Base-by-base conservation (phyloP, 371 early-diverging fungal genomes). In the Phascolomyces articulosus region DNA sequence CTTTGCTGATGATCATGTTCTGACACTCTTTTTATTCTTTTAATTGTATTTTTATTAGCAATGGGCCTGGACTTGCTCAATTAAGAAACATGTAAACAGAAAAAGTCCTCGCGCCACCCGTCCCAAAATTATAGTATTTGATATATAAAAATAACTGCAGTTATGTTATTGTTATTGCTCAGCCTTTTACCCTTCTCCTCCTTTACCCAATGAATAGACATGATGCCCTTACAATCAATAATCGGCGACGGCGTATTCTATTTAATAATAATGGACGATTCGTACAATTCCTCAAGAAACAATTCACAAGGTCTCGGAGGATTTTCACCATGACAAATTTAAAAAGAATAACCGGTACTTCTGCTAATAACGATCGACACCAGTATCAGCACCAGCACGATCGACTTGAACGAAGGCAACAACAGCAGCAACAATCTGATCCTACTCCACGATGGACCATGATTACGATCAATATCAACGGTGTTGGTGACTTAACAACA, bases 401-500 rank as follows among this genome's bases (percentile, higher is more conserved):
- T 34, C 34, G 11, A 34, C 34, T 34, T 34, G 9, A 51, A 24
- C 44, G 16, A n/a, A n/a, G n/a, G 6, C 44, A 44, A n/a, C 44
- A 44, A n/a, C 9, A 38, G 38, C 38, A 38, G 38, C 38, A 38
- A 38, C 44, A 44, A 7, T 34, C 2, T 9, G 34, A 34, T 34
- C 2, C 34, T n/a, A n/a, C n/a, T 34, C 34, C 34, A 34, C 34
- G 34, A 47, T n/a, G 47, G 47, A 47, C 47, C 6, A 47, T 47
- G 47, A 16, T 64, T 21, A 64, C 64, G 18, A 20, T 64, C 2
- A 60, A 47, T 34, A 48, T 60, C 28, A 60, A 60, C 20, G 28
- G n/a, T 28, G 34, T 10, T 18, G 56, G 28, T 48, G 31, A 18
- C 15, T 3, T n/a, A 44, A 44, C 24, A 23, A 51, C 51, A 24